A percentile compares a stretch with the other conserved stretches of the same genome.
Conservation (phyloP, 192 early-diverging fungal species). For the Phycomyces blakesleeanus region DNA sequence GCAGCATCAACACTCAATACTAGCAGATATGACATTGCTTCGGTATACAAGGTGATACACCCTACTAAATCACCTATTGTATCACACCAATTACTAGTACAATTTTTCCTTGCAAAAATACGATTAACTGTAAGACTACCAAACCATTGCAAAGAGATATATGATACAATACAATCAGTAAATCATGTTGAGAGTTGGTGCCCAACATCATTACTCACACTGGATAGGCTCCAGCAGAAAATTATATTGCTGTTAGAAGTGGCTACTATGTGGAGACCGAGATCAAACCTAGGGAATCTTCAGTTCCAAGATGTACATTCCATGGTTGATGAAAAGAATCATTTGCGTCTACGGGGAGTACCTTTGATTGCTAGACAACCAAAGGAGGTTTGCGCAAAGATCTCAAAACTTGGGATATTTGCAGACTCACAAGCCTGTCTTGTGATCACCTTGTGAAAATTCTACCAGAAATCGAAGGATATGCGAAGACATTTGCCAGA, state of each 20-base stretch:
- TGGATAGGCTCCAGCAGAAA: background rate
- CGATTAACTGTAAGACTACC: background rate
- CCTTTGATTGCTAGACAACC: background rate
- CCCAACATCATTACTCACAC: background rate
- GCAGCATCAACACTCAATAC: background rate
- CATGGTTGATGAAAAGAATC: background rate
- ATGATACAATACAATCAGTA: background rate
- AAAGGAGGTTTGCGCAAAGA: background rate
- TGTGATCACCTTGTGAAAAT: background rate
- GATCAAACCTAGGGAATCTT: background rate
- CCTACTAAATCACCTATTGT: background rate
- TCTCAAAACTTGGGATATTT: background rate
- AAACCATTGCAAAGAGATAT: background rate
- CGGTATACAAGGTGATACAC: background rate
- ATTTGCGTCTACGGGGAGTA: background rate
- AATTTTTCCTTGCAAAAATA: constrained; percentile 6
- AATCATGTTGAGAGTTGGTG: background rate
- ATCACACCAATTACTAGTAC: background rate
- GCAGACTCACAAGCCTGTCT: background rate
- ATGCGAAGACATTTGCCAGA: background rate
- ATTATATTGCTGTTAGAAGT: background rate
- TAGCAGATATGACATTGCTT: background rate
- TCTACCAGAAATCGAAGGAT: background rate
- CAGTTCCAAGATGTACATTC: background rate
- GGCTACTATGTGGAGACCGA: constrained; percentile 1